phyloP scores from a whole-genome alignment of 805 yeast genomes.

The Ogataea wickerhamii region DNA sequence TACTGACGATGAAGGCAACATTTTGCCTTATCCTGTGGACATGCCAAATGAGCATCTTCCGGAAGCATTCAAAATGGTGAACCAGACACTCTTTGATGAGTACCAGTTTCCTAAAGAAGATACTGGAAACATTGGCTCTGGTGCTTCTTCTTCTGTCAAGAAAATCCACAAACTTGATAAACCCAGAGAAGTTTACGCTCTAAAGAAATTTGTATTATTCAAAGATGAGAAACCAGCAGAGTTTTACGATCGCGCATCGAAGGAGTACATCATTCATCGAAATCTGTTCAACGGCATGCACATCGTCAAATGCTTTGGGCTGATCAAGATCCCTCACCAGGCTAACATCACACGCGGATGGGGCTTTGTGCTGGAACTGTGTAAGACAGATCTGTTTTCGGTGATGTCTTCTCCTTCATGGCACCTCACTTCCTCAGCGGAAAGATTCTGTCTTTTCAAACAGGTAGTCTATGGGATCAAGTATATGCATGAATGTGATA shows the following conservation, averaged over 20 bases:
- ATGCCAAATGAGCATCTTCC: slow-evolving; percentile 71
- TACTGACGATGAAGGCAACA: slow-evolving; percentile 39
- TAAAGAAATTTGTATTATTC: slow-evolving; percentile 64
- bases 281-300: slow-evolving; percentile 54
- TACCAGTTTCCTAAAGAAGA: slow-evolving; percentile 47
- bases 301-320: slow-evolving; percentile 54
- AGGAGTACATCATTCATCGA: slow-evolving; percentile 66
- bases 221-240: slow-evolving; percentile 66
- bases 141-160: slow-evolving; percentile 72
- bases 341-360: slow-evolving; percentile 59
- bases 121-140: slow-evolving; percentile 58
- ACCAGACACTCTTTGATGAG: slow-evolving; percentile 52
- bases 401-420: slow-evolving; percentile 59
- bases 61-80: slow-evolving; percentile 47
- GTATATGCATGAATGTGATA: slow-evolving; percentile 68
- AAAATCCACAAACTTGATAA: slow-evolving; percentile 39
- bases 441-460: slow-evolving; percentile 68
- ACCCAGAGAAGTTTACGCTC: slow-evolving; percentile 55
- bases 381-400: slow-evolving; percentile 57
- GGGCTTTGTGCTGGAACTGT: slow-evolving; percentile 73
- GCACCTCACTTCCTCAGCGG: slow-evolving; percentile 47
- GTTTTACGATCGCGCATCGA: slow-evolving; percentile 65
- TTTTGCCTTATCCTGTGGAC: slow-evolving; percentile 62
- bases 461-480: slow-evolving; percentile 64
- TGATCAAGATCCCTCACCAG: slow-evolving; percentile 60